phyloP scores from a whole-genome alignment of 177 flowering plant genomes.

The Telopea speciosissima region DNA sequence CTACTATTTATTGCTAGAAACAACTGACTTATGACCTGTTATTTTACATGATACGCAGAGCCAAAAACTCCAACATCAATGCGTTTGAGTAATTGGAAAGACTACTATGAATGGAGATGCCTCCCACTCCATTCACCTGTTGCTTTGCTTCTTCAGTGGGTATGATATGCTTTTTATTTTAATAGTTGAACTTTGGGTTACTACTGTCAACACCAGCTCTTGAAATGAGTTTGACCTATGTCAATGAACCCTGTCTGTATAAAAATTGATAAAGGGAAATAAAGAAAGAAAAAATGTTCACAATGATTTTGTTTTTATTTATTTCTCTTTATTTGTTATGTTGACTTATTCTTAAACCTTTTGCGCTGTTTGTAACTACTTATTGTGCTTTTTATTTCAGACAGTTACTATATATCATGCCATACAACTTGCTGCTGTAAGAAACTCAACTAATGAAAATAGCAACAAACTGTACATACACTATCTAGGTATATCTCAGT shows the following conservation, averaged over 20 bases:
- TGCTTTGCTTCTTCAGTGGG: constrained; percentile 91
- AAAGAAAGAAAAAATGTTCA: no score
- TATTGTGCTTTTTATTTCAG: constrained; percentile 31
- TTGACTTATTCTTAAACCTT: background rate
- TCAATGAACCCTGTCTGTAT: no score
- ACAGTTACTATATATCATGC: constrained; percentile 63
- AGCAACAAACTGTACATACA: constrained; percentile 43
- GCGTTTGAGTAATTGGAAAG: constrained; percentile 55
- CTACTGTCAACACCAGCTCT: background rate
- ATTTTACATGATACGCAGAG: constrained; percentile 35
- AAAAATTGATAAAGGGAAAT: no score
- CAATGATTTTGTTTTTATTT: background rate
- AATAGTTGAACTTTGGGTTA: background rate
- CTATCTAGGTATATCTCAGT: constrained; percentile 54
- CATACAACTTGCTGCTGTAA: constrained; percentile 34
- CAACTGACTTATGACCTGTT: constrained; percentile 9
- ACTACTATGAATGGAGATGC: constrained; percentile 83
- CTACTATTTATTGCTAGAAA: background rate
- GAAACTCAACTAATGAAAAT: constrained; percentile 25
- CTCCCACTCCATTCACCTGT: constrained; percentile 74
- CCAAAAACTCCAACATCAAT: constrained; percentile 38
- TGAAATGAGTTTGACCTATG: no score
- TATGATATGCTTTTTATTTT: constrained; percentile 26
- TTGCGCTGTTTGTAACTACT: background rate
- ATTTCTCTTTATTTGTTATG: background rate